A percentile compares a stretch with the other conserved stretches of the same genome.
phyloP scores from a whole-genome alignment of 2,329 filamentous ascomycete genomes.

The Colletotrichum sojae region DNA sequence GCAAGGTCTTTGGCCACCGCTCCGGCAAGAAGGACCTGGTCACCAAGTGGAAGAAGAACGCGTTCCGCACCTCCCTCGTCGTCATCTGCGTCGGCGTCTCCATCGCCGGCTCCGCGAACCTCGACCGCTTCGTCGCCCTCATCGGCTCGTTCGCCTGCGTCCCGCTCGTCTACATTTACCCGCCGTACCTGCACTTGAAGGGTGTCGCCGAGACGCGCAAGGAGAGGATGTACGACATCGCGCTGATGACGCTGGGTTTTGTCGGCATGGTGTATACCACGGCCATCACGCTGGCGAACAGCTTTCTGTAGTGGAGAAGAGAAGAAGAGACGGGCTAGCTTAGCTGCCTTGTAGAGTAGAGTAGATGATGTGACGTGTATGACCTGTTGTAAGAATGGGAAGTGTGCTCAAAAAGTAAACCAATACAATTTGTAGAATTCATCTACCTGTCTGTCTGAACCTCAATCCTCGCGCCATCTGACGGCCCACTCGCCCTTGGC shows the following conservation, averaged over 20 bases:
- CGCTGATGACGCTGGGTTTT: slow-evolving; percentile 73
- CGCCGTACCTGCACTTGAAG: slow-evolving; percentile 78
- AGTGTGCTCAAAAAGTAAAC: background rate
- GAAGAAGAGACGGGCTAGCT: background rate
- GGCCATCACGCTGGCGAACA: slow-evolving; percentile 67
- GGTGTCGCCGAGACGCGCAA: slow-evolving; percentile 71
- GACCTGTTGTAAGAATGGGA: background rate
- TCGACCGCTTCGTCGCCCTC: slow-evolving; percentile 94
- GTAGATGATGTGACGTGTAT: background rate
- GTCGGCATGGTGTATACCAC: slow-evolving; percentile 82
- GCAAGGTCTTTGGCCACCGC: slow-evolving; percentile 74
- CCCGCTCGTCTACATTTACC: slow-evolving; percentile 91
- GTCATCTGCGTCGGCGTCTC: slow-evolving; percentile 72
- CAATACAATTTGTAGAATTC: slow-evolving; percentile 10
- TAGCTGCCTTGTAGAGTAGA: background rate
- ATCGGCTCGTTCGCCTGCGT: slow-evolving; percentile 99
- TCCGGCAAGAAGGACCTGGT: slow-evolving; percentile 75
- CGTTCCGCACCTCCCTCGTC: slow-evolving; percentile 71
- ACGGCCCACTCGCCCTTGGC: slow-evolving; percentile 74
- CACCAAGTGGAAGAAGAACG: slow-evolving; percentile 85
- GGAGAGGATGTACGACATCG: slow-evolving; percentile 71
- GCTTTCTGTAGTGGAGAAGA: slow-evolving; percentile 49
- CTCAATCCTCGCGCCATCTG: slow-evolving; percentile 64
- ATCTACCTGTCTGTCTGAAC: background rate
- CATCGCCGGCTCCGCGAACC: slow-evolving; percentile 75